Evolutionary conservation across 306 rosid genomes (phyloP).

Genomic region (Clitoria ternatea): DNA sequence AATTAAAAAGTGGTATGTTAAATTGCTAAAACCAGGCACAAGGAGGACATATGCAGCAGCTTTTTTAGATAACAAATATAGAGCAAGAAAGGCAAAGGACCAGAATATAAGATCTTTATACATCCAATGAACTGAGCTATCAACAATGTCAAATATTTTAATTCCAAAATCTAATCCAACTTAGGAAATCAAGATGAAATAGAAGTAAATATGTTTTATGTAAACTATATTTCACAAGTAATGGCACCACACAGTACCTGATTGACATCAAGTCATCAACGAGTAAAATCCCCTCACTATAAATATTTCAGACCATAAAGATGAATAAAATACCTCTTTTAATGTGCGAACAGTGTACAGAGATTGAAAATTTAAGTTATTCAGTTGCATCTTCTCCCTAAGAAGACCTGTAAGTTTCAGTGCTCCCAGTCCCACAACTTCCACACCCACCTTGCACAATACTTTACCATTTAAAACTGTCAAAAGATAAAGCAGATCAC

Average conservation of each 20-base stretch:
- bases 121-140: background rate
- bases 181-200: background rate
- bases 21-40: background rate
- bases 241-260: background rate
- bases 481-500: conserved; percentile 9
- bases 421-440: conserved; percentile 89
- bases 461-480: conserved; percentile 82
- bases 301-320: conserved; percentile 10
- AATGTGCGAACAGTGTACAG: conserved; percentile 78
- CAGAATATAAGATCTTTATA: background rate
- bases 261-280: background rate
- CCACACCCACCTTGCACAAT: conserved; percentile 87
- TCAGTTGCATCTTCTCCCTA: conserved; percentile 75
- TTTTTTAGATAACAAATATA: background rate
- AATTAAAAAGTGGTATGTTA: background rate
- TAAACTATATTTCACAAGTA: background rate
- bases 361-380: conserved; percentile 64
- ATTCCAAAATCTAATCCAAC: background rate
- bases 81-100: background rate
- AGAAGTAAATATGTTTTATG: background rate
- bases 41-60: background rate
- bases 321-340: conserved; percentile 65
- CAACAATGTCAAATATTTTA: background rate
- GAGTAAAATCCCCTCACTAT: background rate
- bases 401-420: conserved; percentile 80